Conservation (phyloP, 495 filamentous ascomycete species). For the Recurvomyces mirabilis region DNA sequence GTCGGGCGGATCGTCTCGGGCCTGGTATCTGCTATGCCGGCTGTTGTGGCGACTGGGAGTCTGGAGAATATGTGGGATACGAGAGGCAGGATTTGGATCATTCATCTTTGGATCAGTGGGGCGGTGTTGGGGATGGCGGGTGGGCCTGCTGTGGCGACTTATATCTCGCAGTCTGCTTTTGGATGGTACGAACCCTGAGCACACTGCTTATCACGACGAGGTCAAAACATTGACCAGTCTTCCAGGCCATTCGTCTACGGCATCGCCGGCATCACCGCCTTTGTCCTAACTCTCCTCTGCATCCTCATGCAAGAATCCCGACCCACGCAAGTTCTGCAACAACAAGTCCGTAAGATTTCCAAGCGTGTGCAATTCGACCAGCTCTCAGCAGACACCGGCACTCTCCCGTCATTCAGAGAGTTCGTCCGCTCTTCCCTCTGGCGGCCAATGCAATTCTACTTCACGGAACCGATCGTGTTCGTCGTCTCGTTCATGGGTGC, state of each 20-base stretch:
- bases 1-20: constrained; percentile 38
- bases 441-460: constrained; percentile 37
- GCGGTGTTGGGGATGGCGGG: constrained; percentile 37
- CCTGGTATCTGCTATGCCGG: constrained; percentile 40
- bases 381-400: not conserved
- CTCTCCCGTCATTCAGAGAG: constrained; percentile 29
- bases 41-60: constrained; percentile 40
- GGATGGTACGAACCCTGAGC: constrained; percentile 18
- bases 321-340: constrained; percentile 7
- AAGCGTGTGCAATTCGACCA: not conserved
- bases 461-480: constrained; percentile 41
- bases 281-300: not conserved
- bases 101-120: constrained; percentile 38
- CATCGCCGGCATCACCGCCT: constrained; percentile 13
- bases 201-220: not conserved
- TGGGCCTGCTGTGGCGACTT: constrained; percentile 38
- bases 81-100: constrained; percentile 37
- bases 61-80: constrained; percentile 45
- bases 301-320: constrained; percentile 13
- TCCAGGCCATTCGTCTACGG: constrained; percentile 22
- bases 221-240: too few relatives aligned
- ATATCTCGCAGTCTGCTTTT: constrained; percentile 22
- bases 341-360: not conserved
- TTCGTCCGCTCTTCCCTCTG: constrained; percentile 36
- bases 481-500: constrained; percentile 32